These are phyloP conservation scores for Pyricularia grisea DNA, from an alignment of 2,329 filamentous ascomycete species.

Conservation along the genomic window DNA sequence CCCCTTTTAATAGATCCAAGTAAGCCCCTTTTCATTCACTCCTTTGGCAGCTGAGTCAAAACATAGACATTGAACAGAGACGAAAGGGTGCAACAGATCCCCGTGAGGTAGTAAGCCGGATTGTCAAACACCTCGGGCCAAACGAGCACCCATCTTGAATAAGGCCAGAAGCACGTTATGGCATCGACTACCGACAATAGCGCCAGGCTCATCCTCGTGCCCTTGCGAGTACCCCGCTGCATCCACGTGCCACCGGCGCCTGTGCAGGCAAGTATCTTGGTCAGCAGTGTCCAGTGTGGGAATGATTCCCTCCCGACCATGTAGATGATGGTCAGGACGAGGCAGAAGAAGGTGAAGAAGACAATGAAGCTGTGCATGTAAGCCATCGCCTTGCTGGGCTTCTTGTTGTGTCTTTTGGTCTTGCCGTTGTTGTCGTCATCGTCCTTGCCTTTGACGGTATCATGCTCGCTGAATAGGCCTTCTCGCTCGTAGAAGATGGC, in stretches of 20 bases:
- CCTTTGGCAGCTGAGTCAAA: not conserved
- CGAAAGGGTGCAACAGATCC: not conserved
- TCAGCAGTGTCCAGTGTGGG: slow-evolving; percentile 8
- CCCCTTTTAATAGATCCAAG: too few species aligned
- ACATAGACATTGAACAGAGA: slow-evolving; percentile 1
- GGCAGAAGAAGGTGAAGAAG: slow-evolving; percentile 3
- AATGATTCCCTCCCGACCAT: slow-evolving; percentile 1
- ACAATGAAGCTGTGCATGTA: not conserved
- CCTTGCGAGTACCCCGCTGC: slow-evolving; percentile 5
- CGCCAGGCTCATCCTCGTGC: slow-evolving; percentile 8
- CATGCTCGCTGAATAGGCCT: not conserved
- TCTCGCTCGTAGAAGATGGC: slow-evolving; percentile 2
- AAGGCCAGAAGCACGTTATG: slow-evolving; percentile 3
- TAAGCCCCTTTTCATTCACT: too few species aligned
- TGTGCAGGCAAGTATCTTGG: slow-evolving; percentile 9
- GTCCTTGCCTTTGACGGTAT: not conserved
- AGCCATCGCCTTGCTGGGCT: not conserved
- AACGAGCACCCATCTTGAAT: not conserved
- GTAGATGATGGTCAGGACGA: slow-evolving; percentile 2
- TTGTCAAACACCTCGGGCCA: slow-evolving; percentile 6
- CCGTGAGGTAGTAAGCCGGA: slow-evolving; percentile 1
- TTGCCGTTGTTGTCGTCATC: not conserved
- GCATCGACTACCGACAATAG: not conserved
- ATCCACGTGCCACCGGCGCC: slow-evolving; percentile 8
- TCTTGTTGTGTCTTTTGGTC: not conserved